phyloP scores from a whole-genome alignment of 306 rosid species.

The Inga oerstediana region DNA sequence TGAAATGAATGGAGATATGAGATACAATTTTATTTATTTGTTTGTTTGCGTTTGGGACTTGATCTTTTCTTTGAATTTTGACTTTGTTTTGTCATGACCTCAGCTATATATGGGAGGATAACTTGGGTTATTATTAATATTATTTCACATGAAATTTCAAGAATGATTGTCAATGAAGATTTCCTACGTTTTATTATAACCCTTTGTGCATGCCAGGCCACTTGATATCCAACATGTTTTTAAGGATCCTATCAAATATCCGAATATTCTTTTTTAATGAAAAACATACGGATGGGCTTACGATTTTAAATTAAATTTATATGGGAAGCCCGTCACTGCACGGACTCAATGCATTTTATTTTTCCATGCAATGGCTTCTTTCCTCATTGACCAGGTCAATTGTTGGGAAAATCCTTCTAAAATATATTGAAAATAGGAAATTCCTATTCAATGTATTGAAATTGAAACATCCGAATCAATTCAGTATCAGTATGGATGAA shows the following conservation, averaged over 20 bases:
- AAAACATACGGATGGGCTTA: background rate
- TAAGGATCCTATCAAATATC: no score
- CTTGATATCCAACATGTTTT: no score
- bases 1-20: background rate
- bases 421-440: no score
- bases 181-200: background rate
- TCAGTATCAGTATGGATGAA: no score
- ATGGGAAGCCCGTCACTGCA: background rate
- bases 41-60: background rate
- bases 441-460: no score
- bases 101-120: background rate
- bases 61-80: slow-evolving; percentile 3
- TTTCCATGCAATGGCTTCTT: background rate
- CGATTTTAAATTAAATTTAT: no score
- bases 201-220: no score
- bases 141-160: background rate
- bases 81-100: background rate
- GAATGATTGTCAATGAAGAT: background rate
- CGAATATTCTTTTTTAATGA: background rate
- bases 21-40: background rate
- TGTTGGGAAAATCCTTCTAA: no score
- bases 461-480: no score
- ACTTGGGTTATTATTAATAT: background rate
- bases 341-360: no score
- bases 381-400: background rate